A percentile compares a stretch with the other conserved stretches of the same genome.
These are phyloP conservation scores for Podaxis sp. DNA, from an alignment of 768 basidiomycete genomes.

Conservation along the genomic window DNA sequence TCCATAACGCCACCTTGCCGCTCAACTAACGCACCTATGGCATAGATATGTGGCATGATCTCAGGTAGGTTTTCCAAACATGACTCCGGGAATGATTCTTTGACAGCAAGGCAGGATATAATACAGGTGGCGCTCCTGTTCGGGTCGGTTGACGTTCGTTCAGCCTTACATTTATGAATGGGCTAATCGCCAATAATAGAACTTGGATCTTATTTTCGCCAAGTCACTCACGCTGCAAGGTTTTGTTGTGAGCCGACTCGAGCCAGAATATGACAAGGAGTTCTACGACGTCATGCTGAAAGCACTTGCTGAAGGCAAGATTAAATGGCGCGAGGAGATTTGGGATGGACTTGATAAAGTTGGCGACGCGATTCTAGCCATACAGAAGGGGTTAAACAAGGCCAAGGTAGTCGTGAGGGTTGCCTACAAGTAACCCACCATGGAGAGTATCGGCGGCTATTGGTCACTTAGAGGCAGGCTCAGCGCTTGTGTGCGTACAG, in stretches of 20 bases:
- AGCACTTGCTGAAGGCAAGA: constrained; percentile 33
- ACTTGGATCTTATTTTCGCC: constrained; percentile 34
- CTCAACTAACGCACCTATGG: neutral
- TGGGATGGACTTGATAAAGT: constrained; percentile 35
- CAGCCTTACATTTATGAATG: too few relatives aligned
- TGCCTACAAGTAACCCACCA: constrained; percentile 19
- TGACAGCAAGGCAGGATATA: neutral
- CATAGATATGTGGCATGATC: constrained; percentile 9
- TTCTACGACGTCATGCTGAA: constrained; percentile 38
- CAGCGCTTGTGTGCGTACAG: neutral
- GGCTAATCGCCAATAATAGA: constrained; percentile 23
- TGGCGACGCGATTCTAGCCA: constrained; percentile 34
- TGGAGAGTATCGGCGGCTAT: too few relatives aligned
- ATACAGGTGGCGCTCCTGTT: neutral
- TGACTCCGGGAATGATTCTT: neutral
- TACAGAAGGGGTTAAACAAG: constrained; percentile 26
- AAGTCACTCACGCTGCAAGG: constrained; percentile 45
- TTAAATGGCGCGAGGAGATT: constrained; percentile 37
- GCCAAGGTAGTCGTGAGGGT: constrained; percentile 27
- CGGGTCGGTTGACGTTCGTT: neutral
- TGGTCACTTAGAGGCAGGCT: neutral
- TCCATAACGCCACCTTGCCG: neutral
- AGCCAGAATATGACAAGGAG: constrained; percentile 28
- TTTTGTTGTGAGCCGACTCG: constrained; percentile 33
- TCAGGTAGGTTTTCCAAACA: neutral